Percentiles rank a stretch among this genome's conserved stretches.
phyloP scores from a whole-genome alignment of 1,139 yeast species.

The Spencermartinsiella ligniputridi region DNA sequence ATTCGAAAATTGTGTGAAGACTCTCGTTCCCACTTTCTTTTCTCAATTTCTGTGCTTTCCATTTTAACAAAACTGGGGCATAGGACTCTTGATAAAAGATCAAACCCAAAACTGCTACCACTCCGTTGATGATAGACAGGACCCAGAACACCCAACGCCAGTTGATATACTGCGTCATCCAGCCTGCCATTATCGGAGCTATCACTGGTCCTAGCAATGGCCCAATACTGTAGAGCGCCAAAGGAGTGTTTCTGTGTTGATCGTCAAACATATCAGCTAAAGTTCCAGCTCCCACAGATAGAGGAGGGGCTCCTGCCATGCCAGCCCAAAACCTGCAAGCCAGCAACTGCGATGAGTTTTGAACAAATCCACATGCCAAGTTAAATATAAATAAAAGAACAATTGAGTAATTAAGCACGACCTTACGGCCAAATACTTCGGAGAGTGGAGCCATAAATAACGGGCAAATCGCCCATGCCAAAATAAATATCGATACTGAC shows the following conservation, averaged over 20 bases:
- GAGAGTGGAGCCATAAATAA: constrained; percentile 57
- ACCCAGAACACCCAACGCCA: constrained; percentile 67
- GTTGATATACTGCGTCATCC: constrained; percentile 41
- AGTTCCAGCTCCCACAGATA: constrained; percentile 70
- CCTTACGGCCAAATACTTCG: constrained; percentile 54
- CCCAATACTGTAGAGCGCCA: constrained; percentile 56
- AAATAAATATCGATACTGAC: constrained; percentile 53
- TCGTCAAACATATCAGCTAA: constrained; percentile 59
- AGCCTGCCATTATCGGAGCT: constrained; percentile 58
- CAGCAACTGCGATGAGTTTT: constrained; percentile 51
- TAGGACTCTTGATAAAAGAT: constrained; percentile 53
- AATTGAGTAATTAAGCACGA: constrained; percentile 48
- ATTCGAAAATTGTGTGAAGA: constrained; percentile 56
- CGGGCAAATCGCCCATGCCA: constrained; percentile 63
- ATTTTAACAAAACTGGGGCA: constrained; percentile 55
- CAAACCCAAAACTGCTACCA: constrained; percentile 42
- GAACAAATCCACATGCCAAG: constrained; percentile 53
- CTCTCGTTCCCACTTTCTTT: constrained; percentile 54
- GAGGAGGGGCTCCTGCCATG: constrained; percentile 59
- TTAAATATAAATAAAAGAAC: constrained; percentile 51
- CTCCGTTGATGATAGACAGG: constrained; percentile 52
- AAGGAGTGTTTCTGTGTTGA: constrained; percentile 48
- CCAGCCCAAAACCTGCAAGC: constrained; percentile 61
- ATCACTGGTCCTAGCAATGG: constrained; percentile 60
- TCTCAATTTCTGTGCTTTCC: constrained; percentile 55